Conservation (phyloP, 2,329 filamentous ascomycete genomes). For the Fusarium annulatum region DNA sequence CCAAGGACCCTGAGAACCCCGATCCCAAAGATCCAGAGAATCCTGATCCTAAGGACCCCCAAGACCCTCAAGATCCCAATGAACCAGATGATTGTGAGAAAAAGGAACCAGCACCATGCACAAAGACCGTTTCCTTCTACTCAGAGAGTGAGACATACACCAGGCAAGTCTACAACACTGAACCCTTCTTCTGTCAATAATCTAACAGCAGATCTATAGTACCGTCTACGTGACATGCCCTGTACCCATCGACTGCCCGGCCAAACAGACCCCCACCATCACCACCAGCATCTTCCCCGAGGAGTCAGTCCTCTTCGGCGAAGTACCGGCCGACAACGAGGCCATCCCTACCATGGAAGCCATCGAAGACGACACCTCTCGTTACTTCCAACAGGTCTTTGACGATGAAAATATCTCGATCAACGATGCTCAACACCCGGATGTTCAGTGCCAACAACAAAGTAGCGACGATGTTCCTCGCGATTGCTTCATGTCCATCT, state of each 20-base stretch:
- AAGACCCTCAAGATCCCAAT: not conserved
- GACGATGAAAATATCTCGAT: slow-evolving; percentile 4
- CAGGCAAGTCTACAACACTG: not conserved
- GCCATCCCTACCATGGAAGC: not conserved
- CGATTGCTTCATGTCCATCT: not conserved
- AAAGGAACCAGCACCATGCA: not conserved
- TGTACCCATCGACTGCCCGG: not conserved
- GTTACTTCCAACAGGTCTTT: not conserved
- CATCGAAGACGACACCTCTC: not conserved
- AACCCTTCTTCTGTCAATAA: fast-evolving
- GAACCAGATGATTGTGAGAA: not conserved
- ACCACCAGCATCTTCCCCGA: slow-evolving; percentile 1
- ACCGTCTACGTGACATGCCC: slow-evolving; percentile 4
- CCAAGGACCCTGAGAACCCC: fast-evolving
- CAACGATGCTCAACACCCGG: not conserved
- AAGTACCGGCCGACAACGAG: not conserved
- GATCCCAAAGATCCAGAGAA: not conserved
- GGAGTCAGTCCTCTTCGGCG: not conserved
- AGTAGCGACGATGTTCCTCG: not conserved
- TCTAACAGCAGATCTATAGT: not conserved
- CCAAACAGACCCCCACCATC: not conserved
- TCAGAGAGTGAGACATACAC: not conserved
- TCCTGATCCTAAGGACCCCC: not conserved
- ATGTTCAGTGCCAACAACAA: not conserved
- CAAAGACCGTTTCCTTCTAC: slow-evolving; percentile 1